Percentiles rank a stretch among this genome's conserved stretches.
phyloP scores from a whole-genome alignment of 306 rosid genomes.

The Quercus mongolica region DNA sequence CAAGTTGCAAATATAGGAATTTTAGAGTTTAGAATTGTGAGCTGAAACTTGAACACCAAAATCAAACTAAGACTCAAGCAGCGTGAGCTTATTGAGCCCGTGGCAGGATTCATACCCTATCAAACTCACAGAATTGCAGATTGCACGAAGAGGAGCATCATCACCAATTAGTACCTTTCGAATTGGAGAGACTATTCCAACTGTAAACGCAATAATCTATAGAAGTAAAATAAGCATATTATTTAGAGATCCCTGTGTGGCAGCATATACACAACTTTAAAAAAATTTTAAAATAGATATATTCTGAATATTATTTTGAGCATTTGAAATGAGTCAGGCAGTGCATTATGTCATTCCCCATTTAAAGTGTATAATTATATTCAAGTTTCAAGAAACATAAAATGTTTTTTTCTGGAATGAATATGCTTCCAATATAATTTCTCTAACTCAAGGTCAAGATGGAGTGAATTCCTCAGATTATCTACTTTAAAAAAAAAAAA shows the following conservation, averaged over 20 bases:
- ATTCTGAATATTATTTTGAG: neutral
- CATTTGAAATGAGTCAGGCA: neutral
- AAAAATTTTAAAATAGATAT: neutral
- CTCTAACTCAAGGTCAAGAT: neutral
- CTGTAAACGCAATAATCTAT: slow-evolving; percentile 37
- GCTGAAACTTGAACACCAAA: neutral
- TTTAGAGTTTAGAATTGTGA: no score
- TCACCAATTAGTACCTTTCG: slow-evolving; percentile 19
- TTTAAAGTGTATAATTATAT: neutral
- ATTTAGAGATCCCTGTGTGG: neutral
- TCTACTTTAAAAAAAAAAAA: neutral
- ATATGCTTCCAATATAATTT: neutral
- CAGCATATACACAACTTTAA: neutral
- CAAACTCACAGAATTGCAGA: slow-evolving; percentile 31
- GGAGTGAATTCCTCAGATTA: neutral
- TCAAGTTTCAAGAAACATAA: no score
- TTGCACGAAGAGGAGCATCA: slow-evolving; percentile 29
- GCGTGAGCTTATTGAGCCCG: neutral
- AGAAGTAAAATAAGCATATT: neutral
- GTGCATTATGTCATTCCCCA: neutral
- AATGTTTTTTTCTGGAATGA: neutral
- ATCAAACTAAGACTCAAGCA: neutral
- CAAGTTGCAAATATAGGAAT: no score
- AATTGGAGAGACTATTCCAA: slow-evolving; percentile 32
- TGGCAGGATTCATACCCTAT: slow-evolving; percentile 33